These are phyloP conservation scores for Apiospora marii DNA, from an alignment of 2,329 filamentous ascomycete species.

Conservation along the genomic window DNA sequence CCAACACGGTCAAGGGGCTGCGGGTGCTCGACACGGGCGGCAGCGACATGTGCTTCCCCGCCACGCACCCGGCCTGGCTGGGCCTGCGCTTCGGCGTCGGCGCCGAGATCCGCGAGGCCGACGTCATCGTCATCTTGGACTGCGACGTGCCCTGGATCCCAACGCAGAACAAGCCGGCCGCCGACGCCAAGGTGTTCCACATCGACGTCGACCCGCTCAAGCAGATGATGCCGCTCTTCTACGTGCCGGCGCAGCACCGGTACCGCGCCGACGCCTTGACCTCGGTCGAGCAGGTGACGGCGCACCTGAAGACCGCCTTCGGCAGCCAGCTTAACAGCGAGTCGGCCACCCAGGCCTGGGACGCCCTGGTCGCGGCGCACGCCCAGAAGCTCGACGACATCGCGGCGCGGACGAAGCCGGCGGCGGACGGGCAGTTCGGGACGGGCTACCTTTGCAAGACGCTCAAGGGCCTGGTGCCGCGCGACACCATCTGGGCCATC, in stretches of 20 bases:
- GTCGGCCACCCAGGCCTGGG: conserved; percentile 53
- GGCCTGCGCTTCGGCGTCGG: conserved; percentile 79
- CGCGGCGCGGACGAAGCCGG: conserved; percentile 61
- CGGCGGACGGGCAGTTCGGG: conserved; percentile 68
- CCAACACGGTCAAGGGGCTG: conserved; percentile 71
- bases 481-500: conserved; percentile 73
- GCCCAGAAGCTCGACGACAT: conserved; percentile 67
- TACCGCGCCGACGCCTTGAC: conserved; percentile 72
- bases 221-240: conserved; percentile 77
- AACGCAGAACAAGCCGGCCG: conserved; percentile 69
- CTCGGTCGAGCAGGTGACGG: conserved; percentile 73
- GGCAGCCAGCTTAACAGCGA: conserved; percentile 49
- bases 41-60: conserved; percentile 83
- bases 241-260: conserved; percentile 70
- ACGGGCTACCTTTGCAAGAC: conserved; percentile 53
- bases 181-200: conserved; percentile 65
- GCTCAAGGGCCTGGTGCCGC: conserved; percentile 47
- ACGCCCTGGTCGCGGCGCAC: conserved; percentile 65
- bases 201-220: conserved; percentile 73
- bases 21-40: conserved; percentile 79
- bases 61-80: conserved; percentile 71
- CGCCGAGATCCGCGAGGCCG: conserved; percentile 76
- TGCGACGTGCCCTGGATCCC: conserved; percentile 95
- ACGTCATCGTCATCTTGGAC: conserved; percentile 85
- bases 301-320: conserved; percentile 47